These are phyloP conservation scores for Phytopythium helicoides DNA, from an alignment of 352 stramenopile species.

Conservation along the genomic window DNA sequence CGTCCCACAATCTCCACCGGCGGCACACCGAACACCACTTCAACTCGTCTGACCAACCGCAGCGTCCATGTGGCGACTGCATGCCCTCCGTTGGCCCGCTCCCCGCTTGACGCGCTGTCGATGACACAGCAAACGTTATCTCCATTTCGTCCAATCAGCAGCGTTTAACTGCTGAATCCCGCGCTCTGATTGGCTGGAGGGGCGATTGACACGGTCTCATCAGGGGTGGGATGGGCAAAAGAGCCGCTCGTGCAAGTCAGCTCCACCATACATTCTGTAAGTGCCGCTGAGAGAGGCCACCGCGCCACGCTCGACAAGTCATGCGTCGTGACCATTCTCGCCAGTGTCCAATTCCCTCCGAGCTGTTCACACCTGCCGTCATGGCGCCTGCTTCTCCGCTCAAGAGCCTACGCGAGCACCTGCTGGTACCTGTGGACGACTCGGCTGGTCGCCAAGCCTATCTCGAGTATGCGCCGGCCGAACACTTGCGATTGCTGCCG, in stretches of 20 bases:
- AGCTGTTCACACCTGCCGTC: background rate
- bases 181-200: background rate
- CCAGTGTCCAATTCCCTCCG: background rate
- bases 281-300: too few species aligned
- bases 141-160: background rate
- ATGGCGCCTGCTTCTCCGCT: background rate
- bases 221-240: background rate
- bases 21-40: too few species aligned
- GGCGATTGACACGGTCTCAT: background rate
- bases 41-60: too few species aligned
- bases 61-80: too few species aligned
- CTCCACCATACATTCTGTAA: too few species aligned
- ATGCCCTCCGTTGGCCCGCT: too few species aligned
- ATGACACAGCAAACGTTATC: too few species aligned
- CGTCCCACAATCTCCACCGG: too few species aligned
- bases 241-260: too few species aligned
- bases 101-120: too few species aligned
- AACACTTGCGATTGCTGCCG: conserved; percentile 33
- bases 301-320: too few species aligned
- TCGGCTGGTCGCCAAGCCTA: conserved; percentile 22
- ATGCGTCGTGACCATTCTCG: too few species aligned
- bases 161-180: background rate
- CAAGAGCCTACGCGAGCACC: conserved; percentile 33
- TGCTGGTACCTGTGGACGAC: conserved; percentile 46
- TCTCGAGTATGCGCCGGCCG: conserved; percentile 41